These are phyloP conservation scores for Coemansia asiatica DNA, from an alignment of 192 early-diverging fungal genomes.

Conservation along the genomic window DNA sequence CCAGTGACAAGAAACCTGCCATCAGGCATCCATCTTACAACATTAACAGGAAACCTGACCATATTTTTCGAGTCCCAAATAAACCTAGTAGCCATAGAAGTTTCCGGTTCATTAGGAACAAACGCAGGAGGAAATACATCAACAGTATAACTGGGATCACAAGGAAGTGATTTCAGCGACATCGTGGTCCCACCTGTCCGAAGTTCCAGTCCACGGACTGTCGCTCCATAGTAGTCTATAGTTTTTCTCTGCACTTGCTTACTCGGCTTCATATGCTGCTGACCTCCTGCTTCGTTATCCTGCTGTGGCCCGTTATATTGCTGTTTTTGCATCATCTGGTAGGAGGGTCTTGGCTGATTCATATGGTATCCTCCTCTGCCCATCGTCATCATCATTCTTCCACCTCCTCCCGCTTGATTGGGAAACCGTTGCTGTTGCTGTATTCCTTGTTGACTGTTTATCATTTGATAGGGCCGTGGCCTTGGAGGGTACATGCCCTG, in stretches of 20 bases:
- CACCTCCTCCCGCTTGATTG: not conserved
- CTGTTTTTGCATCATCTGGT: not conserved
- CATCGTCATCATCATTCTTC: not conserved
- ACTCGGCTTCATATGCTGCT: constrained; percentile 67
- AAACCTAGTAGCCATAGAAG: constrained; percentile 39
- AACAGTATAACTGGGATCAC: constrained; percentile 48
- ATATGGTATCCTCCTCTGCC: not conserved
- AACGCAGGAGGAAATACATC: constrained; percentile 60
- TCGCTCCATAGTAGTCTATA: constrained; percentile 87
- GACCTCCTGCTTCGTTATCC: constrained; percentile 42
- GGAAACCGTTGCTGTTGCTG: not conserved
- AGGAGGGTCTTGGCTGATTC: not conserved
- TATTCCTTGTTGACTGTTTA: not conserved
- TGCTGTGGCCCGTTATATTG: not conserved
- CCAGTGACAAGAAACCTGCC: constrained; percentile 92
- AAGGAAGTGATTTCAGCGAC: constrained; percentile 29
- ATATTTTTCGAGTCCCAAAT: constrained; percentile 76
- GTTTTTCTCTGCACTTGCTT: constrained; percentile 91
- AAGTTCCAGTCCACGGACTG: constrained; percentile 69
- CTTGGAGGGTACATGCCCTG: too few species aligned
- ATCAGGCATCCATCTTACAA: constrained; percentile 95
- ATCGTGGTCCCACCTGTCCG: constrained; percentile 11
- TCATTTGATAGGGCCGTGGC: too few species aligned
- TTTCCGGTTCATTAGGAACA: constrained; percentile 40
- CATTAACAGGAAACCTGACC: constrained; percentile 85